Conservation (phyloP, 257 asterid species). For the Gentiana straminea region DNA sequence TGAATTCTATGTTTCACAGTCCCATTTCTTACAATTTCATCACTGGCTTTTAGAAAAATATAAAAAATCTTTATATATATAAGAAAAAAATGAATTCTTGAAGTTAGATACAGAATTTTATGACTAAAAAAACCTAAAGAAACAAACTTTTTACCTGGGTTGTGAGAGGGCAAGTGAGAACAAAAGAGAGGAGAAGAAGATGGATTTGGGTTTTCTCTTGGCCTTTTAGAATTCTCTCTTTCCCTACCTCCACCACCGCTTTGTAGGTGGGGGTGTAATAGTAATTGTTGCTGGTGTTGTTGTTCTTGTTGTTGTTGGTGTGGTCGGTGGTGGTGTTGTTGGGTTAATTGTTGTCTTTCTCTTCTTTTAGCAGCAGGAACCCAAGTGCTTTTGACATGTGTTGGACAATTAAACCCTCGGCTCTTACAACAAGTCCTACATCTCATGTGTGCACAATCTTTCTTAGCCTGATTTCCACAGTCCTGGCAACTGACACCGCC, state of each 20-base stretch:
- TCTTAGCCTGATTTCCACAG: constrained; percentile 84
- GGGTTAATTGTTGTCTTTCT: constrained; percentile 51
- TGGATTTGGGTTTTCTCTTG: constrained; percentile 34
- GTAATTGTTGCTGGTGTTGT: constrained; percentile 7
- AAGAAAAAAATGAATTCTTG: too few relatives aligned
- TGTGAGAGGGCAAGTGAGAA: constrained; percentile 39
- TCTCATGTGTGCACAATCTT: constrained; percentile 78
- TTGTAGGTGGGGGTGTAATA: constrained; percentile 13
- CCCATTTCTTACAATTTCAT: too few relatives aligned
- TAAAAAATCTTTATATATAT: too few relatives aligned
- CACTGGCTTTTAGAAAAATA: too few relatives aligned
- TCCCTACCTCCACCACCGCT: constrained; percentile 5
- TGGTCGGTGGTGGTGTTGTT: constrained; percentile 22
- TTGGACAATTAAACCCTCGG: constrained; percentile 65
- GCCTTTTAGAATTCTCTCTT: constrained; percentile 28
- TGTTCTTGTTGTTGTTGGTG: neutral
- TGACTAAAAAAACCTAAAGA: neutral
- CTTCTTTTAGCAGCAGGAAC: constrained; percentile 83
- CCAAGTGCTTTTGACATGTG: constrained; percentile 89
- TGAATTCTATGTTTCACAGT: too few relatives aligned
- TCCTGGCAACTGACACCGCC: constrained; percentile 84
- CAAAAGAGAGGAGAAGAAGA: constrained; percentile 45
- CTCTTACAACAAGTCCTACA: constrained; percentile 90
- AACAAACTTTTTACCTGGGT: constrained; percentile 29
- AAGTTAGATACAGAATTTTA: too few relatives aligned